Base-by-base conservation (phyloP, 192 early-diverging fungal species). In the Podila epigama region DNA sequence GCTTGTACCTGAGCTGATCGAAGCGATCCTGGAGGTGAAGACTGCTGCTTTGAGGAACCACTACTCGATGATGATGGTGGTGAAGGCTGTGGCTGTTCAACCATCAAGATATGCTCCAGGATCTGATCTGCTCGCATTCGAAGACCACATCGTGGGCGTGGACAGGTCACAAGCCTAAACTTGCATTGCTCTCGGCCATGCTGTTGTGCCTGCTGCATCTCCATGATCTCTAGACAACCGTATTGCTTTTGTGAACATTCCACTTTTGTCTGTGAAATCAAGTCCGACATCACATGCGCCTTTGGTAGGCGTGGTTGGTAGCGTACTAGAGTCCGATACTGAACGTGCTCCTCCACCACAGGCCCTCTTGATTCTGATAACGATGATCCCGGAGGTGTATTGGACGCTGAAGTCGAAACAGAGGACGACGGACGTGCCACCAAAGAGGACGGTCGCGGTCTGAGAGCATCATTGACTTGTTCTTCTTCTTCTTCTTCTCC, bases 101-200 rank as follows among this genome's bases (percentile, higher is more conserved):
- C 61, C 73, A 77, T 63, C 33, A 77, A 32, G 55, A 77, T 51
- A 31, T 77, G 73, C n/a, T 77, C 73, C 33, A 68, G 34, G 15
- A 77, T 77, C 44, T 68, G 66, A 27, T 77, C 73, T 16, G 66
- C 73, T 32, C 66, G 61, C 73, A 77, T 77, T 61, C 65, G 64
- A 10, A 77, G 55, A 1, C 73, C 73, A 44, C 73, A 77, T 9
- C 33, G 44, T 1, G 66, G 37, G 27, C 73, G 33, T 0, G 73
- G 73, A 55, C 73, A 77, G 66, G 53, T 77, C 51, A 77, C 73
- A 54, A 33, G 33, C 13, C 73, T 27, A 34, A 53, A 68, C 28
- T 56, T 44, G 39, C 73, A 77, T 20, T 53, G 54, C 4, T 77
- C 73, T 2, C 73, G 60, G 5, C 73, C 73, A 27, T 77, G 73